These are phyloP conservation scores for Neurospora sp. DNA, from an alignment of 495 filamentous ascomycete species.

Conservation along the genomic window DNA sequence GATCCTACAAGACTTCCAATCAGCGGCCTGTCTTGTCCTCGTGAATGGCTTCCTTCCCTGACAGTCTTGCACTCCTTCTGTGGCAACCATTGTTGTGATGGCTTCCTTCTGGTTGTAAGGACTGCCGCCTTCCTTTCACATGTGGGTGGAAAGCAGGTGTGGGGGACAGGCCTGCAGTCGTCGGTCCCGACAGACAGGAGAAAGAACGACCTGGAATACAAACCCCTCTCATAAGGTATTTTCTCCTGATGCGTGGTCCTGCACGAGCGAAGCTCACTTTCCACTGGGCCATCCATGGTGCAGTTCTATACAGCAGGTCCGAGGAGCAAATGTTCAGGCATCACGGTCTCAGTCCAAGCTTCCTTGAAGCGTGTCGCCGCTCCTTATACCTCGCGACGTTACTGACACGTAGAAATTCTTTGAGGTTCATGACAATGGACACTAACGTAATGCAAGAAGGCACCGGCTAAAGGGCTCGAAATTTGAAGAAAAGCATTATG, in stretches of 20 bases:
- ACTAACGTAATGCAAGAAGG: background rate
- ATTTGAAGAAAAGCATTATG: background rate
- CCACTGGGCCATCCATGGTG: background rate
- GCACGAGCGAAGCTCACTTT: background rate
- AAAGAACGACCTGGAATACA: background rate
- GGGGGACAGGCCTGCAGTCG: background rate
- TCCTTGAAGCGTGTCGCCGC: background rate
- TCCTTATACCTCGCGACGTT: background rate
- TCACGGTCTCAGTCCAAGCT: background rate
- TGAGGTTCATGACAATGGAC: background rate
- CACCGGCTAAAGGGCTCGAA: background rate
- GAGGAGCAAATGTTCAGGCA: too few relatives aligned
- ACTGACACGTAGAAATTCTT: background rate
- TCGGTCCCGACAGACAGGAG: background rate
- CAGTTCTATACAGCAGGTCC: background rate
- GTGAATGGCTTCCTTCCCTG: background rate
- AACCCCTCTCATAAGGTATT: background rate
- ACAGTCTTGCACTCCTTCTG: background rate
- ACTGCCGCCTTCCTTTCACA: background rate
- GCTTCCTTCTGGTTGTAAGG: background rate
- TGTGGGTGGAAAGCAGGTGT: background rate
- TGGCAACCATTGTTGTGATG: background rate
- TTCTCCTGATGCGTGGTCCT: too few relatives aligned
- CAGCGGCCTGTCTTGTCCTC: too few relatives aligned
- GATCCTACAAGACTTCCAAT: background rate